These are phyloP conservation scores for Gracilaria caudata DNA, from an alignment of 23 red algal species.

Conservation along the genomic window DNA sequence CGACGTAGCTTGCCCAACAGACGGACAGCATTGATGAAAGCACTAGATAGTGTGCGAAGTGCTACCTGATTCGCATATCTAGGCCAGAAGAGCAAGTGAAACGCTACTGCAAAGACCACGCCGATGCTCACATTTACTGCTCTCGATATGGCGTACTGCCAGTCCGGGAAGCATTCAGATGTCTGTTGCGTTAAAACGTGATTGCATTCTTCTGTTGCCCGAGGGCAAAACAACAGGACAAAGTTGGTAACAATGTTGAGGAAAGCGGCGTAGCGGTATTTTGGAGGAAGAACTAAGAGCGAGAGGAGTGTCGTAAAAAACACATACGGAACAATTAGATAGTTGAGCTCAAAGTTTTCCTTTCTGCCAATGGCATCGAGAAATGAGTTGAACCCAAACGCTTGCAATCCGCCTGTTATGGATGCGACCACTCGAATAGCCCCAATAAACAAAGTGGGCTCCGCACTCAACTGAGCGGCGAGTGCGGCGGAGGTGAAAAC, in stretches of 20 bases:
- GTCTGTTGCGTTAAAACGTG: conserved; percentile 7
- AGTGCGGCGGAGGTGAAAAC: conserved; percentile 65
- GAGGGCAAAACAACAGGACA: conserved; percentile 61
- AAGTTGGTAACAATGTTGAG: conserved; percentile 74
- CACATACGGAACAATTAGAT: conserved; percentile 60
- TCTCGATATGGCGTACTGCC: conserved; percentile 54
- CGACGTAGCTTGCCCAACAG: conserved; percentile 47
- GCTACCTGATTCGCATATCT: conserved; percentile 68
- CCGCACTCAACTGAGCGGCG: conserved; percentile 71
- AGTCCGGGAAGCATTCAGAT: conserved; percentile 50
- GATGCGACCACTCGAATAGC: conserved; percentile 60
- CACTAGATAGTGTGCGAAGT: conserved; percentile 43
- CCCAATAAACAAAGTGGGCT: conserved; percentile 75
- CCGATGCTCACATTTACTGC: conserved; percentile 58
- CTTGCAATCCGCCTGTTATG: conserved; percentile 41
- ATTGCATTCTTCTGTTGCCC: conserved; percentile 48
- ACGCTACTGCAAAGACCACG: conserved; percentile 65
- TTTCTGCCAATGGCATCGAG: conserved; percentile 36
- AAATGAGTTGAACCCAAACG: conserved; percentile 54
- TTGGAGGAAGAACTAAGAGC: conserved; percentile 43
- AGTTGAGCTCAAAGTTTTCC: conserved; percentile 22
- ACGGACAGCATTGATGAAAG: conserved; percentile 31
- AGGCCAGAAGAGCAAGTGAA: conserved; percentile 66
- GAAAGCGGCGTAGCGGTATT: conserved; percentile 68
- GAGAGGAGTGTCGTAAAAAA: conserved; percentile 8